Percentiles rank a stretch among this genome's conserved stretches.
phyloP scores from a whole-genome alignment of 306 rosid genomes.

The Vigna unguiculata region DNA sequence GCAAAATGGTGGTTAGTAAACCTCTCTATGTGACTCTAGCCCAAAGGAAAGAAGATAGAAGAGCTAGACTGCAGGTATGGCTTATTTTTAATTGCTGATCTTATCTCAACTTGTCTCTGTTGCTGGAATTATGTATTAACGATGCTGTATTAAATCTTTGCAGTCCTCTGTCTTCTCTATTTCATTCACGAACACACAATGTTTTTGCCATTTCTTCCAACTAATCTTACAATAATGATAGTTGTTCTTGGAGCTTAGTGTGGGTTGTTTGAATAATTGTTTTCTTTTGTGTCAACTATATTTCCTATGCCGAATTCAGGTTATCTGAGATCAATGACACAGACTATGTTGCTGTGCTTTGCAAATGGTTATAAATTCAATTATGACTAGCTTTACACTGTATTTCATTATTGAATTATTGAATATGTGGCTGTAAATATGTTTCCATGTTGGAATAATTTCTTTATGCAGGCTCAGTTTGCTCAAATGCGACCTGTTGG shows the following conservation, averaged over 20 bases:
- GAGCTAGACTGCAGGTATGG: slow-evolving; percentile 94
- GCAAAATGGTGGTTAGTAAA: slow-evolving; percentile 88
- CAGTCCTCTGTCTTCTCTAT: slow-evolving; percentile 6
- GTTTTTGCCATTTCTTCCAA: slow-evolving; percentile 4
- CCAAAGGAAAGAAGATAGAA: slow-evolving; percentile 96
- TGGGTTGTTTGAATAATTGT: slow-evolving; percentile 3
- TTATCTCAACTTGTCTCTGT: not conserved
- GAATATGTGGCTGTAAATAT: not conserved
- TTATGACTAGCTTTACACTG: slow-evolving; percentile 11
- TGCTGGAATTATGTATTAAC: not conserved
- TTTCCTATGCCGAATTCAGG: not conserved
- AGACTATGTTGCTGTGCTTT: slow-evolving; percentile 10
- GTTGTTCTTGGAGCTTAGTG: slow-evolving; percentile 14
- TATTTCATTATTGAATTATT: slow-evolving; percentile 28
- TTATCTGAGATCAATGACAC: slow-evolving; percentile 4
- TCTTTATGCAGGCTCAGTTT: slow-evolving; percentile 81
- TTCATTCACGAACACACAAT: not conserved
- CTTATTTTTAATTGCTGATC: slow-evolving; percentile 21
- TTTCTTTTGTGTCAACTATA: not conserved
- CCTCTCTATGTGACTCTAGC: slow-evolving; percentile 99
- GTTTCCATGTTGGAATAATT: slow-evolving; percentile 30
- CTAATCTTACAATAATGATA: not conserved
- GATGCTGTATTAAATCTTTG: slow-evolving; percentile 11
- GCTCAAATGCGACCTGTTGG: slow-evolving; percentile 93
- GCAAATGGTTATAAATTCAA: not conserved